Evolutionary conservation across 257 asterid species (phyloP).

Genomic region (Linaria vulgaris): DNA sequence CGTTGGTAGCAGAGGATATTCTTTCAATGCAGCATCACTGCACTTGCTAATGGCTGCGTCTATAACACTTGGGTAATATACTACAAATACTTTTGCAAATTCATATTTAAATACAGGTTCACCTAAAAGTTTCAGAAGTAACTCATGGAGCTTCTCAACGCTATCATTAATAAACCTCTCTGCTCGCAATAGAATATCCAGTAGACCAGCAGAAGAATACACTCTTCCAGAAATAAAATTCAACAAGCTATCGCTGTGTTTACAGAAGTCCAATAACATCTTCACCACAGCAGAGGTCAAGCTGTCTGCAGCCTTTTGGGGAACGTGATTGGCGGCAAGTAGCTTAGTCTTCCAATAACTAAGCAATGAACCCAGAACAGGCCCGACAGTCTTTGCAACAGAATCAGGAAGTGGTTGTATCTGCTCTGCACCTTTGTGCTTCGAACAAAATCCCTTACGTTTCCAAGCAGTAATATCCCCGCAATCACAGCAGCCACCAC

Average conservation of each 20-base stretch:
- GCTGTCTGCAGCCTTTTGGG: slow-evolving; percentile 53
- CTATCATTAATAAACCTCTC: slow-evolving; percentile 51
- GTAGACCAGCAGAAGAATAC: slow-evolving; percentile 58
- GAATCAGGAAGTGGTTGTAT: slow-evolving; percentile 79
- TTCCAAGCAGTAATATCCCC: slow-evolving; percentile 98
- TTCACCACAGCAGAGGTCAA: slow-evolving; percentile 67
- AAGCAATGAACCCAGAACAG: slow-evolving; percentile 67
- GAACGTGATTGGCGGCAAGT: slow-evolving; percentile 33
- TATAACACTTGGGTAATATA: slow-evolving; percentile 71
- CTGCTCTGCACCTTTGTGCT: slow-evolving; percentile 89
- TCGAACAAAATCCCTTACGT: slow-evolving; percentile 89
- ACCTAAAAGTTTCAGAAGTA: slow-evolving; percentile 82
- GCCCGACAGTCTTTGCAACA: slow-evolving; percentile 66
- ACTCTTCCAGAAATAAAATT: slow-evolving; percentile 76
- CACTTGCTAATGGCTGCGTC: slow-evolving; percentile 53
- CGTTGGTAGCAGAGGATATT: slow-evolving; percentile 60
- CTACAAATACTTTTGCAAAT: slow-evolving; percentile 82
- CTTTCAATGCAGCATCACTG: slow-evolving; percentile 53
- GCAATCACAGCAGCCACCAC: slow-evolving; percentile 97
- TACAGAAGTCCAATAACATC: slow-evolving; percentile 79
- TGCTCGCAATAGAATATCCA: slow-evolving; percentile 71
- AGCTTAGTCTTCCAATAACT: slow-evolving; percentile 64
- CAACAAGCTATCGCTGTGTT: slow-evolving; percentile 80
- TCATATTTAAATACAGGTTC: slow-evolving; percentile 89
- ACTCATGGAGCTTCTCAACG: slow-evolving; percentile 71